Conservation (phyloP, 495 filamentous ascomycete genomes). For the Penicillium steckii region DNA sequence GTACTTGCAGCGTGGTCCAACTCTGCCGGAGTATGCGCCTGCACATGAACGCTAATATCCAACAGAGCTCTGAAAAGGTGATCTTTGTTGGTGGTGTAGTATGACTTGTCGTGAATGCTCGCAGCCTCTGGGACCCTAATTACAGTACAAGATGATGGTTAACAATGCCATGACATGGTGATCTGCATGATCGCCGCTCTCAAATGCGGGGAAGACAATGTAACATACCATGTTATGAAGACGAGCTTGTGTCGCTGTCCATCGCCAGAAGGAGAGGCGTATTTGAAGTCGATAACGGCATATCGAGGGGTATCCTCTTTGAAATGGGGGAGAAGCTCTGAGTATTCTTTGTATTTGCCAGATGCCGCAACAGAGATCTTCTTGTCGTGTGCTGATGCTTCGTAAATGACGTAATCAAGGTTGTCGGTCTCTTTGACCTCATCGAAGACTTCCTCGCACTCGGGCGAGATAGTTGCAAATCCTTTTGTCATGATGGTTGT, state of each 20-base stretch:
- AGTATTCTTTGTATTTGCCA: conserved; percentile 18
- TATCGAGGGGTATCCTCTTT: conserved; percentile 17
- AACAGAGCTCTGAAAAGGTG: conserved; percentile 16
- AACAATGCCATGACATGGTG: background rate
- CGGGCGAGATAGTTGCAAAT: conserved; percentile 21
- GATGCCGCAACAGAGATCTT: conserved; percentile 20
- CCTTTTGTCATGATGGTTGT: conserved; percentile 20
- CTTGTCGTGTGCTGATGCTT: conserved; percentile 23
- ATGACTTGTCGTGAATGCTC: conserved; percentile 19
- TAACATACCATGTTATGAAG: conserved; percentile 24
- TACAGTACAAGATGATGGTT: background rate
- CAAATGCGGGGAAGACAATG: background rate
- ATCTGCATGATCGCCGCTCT: background rate
- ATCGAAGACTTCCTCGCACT: conserved; percentile 20
- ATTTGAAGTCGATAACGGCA: conserved; percentile 17
- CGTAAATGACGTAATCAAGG: conserved; percentile 20
- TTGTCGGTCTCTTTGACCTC: conserved; percentile 20
- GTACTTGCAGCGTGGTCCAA: conserved; percentile 19
- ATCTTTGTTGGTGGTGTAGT: conserved; percentile 23
- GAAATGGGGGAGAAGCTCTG: conserved; percentile 15
- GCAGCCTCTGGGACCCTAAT: conserved; percentile 22
- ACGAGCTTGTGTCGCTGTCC: conserved; percentile 18
- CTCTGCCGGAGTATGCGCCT: conserved; percentile 14
- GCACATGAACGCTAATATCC: conserved; percentile 25
- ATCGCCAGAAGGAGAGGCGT: conserved; percentile 15